Percentiles rank a stretch among this genome's conserved stretches.
phyloP scores from a whole-genome alignment of 2,329 filamentous ascomycete species.

The Epichloe elymi region DNA sequence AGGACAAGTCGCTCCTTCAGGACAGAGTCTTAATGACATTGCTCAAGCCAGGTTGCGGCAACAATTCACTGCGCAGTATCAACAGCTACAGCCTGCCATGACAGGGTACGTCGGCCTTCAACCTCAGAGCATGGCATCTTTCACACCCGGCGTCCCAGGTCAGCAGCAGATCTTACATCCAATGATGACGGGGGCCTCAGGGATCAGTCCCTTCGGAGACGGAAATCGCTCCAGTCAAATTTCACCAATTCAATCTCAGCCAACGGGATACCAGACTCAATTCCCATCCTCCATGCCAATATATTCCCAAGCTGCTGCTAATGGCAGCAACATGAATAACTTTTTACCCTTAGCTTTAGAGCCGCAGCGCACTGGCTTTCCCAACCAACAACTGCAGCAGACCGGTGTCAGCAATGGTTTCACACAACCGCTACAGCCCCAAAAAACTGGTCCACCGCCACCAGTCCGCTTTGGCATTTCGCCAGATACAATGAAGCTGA shows the following conservation, averaged over 20 bases:
- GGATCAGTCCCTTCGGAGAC: constrained; percentile 27
- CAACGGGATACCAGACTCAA: constrained; percentile 44
- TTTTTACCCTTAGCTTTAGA: constrained; percentile 47
- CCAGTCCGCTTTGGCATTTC: constrained; percentile 79
- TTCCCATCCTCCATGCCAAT: constrained; percentile 24
- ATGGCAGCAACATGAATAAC: constrained; percentile 37
- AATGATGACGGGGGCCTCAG: constrained; percentile 33
- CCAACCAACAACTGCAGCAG: constrained; percentile 33
- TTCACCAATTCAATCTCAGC: constrained; percentile 43
- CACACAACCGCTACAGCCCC: constrained; percentile 32
- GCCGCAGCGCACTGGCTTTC: constrained; percentile 44
- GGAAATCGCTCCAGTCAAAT: constrained; percentile 28
- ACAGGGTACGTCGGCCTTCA: constrained; percentile 22
- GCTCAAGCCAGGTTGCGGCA: constrained; percentile 53
- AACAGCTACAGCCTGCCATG: constrained; percentile 27
- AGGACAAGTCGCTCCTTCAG: constrained; percentile 52
- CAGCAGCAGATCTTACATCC: constrained; percentile 30
- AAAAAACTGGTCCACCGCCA: constrained; percentile 56
- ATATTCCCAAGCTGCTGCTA: constrained; percentile 30
- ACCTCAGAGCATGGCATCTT: constrained; percentile 25
- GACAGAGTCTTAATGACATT: constrained; percentile 66
- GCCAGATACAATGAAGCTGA: constrained; percentile 59
- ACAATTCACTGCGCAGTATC: constrained; percentile 38
- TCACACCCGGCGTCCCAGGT: constrained; percentile 18
- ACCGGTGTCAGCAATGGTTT: constrained; percentile 39